Evolutionary conservation across 176 grass and related monocot genomes (phyloP).

Genomic region (Hordeum vulgare): DNA sequence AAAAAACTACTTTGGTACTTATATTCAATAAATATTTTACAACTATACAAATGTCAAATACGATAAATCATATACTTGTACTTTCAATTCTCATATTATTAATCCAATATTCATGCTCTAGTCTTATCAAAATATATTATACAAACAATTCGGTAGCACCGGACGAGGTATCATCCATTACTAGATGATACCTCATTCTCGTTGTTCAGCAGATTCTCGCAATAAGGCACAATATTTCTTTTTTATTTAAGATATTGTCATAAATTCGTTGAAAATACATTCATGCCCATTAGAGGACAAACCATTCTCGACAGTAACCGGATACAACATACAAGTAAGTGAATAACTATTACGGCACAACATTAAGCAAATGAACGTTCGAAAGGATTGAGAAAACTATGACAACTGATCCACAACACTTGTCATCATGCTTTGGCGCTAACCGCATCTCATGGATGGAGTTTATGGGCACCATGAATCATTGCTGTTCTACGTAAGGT

Average conservation of each 20-base stretch:
- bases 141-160: too few relatives aligned
- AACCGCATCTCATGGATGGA: background rate
- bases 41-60: too few relatives aligned
- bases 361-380: background rate
- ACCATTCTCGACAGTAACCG: background rate
- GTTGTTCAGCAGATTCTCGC: too few relatives aligned
- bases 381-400: background rate
- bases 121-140: too few relatives aligned
- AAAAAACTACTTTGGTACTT: too few relatives aligned
- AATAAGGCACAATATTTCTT: background rate
- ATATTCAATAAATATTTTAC: too few relatives aligned
- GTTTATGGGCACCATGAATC: background rate
- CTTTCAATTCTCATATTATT: too few relatives aligned
- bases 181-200: too few relatives aligned
- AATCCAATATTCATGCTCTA: too few relatives aligned
- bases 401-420: background rate
- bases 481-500: background rate
- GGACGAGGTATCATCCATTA: too few relatives aligned
- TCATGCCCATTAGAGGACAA: background rate
- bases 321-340: too few relatives aligned
- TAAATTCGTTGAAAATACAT: background rate
- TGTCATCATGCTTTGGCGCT: background rate
- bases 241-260: background rate
- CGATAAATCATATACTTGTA: too few relatives aligned
- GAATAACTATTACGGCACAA: background rate